Evolutionary conservation across 164 flowering plant species (phyloP).

Genomic region (Aristolochia contorta): DNA sequence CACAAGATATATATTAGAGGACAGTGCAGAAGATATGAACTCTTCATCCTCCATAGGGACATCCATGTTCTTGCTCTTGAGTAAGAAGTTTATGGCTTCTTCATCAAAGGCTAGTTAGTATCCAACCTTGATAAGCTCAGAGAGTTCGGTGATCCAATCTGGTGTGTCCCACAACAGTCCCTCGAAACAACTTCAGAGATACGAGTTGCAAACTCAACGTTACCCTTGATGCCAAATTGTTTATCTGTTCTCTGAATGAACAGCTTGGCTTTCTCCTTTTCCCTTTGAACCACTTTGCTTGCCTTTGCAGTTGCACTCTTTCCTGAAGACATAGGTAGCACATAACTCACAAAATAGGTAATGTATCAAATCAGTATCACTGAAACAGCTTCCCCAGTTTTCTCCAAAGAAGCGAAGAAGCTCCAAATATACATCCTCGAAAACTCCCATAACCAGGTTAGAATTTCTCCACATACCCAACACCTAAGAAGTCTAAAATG

Average conservation of each 20-base stretch:
- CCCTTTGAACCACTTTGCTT: conserved; percentile 41
- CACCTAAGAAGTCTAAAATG: conserved; percentile 15
- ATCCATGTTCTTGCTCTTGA: conserved; percentile 54
- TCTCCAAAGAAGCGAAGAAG: conserved; percentile 18
- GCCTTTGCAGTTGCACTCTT: conserved; percentile 16
- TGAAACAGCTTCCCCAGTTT: not conserved
- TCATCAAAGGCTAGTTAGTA: conserved; percentile 45
- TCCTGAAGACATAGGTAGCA: conserved; percentile 11
- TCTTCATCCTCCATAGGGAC: conserved; percentile 42
- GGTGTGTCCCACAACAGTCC: conserved; percentile 51
- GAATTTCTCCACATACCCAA: conserved; percentile 4
- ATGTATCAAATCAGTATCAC: not conserved
- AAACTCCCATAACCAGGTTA: conserved; percentile 8
- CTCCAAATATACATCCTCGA: conserved; percentile 14
- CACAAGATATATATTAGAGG: not conserved
- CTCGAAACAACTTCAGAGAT: conserved; percentile 46
- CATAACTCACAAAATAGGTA: conserved; percentile 12
- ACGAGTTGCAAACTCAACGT: conserved; percentile 37
- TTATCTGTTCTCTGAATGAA: conserved; percentile 30
- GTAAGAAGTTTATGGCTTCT: conserved; percentile 35
- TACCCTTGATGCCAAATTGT: conserved; percentile 18
- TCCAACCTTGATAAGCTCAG: conserved; percentile 52
- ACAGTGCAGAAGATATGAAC: conserved; percentile 8
- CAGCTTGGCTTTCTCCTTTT: conserved; percentile 35
- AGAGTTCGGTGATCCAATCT: conserved; percentile 28